Base-by-base conservation (phyloP, 352 stramenopile species). In the Lagenidium giganteum region DNA sequence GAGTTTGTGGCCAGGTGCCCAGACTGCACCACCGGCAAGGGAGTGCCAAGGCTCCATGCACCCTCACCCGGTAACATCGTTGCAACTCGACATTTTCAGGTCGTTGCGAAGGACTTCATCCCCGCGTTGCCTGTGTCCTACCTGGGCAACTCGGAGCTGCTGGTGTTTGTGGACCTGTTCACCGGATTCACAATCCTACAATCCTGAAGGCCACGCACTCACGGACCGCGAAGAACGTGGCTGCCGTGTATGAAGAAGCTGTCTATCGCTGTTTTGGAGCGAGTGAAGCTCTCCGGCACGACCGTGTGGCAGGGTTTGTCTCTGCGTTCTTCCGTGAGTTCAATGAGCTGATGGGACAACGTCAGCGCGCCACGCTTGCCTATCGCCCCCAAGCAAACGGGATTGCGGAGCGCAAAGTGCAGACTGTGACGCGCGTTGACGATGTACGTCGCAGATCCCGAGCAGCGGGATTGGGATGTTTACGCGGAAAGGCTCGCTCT, bases 391-490 rank as follows among this genome's bases (percentile, higher is more conserved):
- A 61, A 18, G 31, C 44, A 1, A 61, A 50, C 26, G 43, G 43
- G 2, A 30, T 21, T 13, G 16, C 38, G 4, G 51, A 54, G 17
- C 31, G 37, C 0, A 51, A 36, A 14, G 51, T 61, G 4, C 52
- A 61, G 31, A 61, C 52, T 3, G 27, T 61, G 6, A 51, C 50
- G 27, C 4, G 52, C 52, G 11, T 25, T 61, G 4, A 40, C 32
- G 27, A 18, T 51, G 8, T 61, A 61, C 31, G 36, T 51, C 0
- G 3, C 32, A 39, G 51, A 61, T 23, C 16, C 25, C 7, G 44
- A 47, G 1, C 45, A 61, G 18, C n/a, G 31, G 8, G 53, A 56
- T 23, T 56, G 53, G 53, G 53, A 56, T 17, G 40, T 53, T 7
- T 48, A 51, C 17, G 37, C 47, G 3, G 42, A 57, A n/a, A 18